Percentiles rank a stretch among this genome's conserved stretches.
These are phyloP conservation scores for Phialophora expanda DNA, from an alignment of 2,329 filamentous ascomycete genomes.

Conservation along the genomic window DNA sequence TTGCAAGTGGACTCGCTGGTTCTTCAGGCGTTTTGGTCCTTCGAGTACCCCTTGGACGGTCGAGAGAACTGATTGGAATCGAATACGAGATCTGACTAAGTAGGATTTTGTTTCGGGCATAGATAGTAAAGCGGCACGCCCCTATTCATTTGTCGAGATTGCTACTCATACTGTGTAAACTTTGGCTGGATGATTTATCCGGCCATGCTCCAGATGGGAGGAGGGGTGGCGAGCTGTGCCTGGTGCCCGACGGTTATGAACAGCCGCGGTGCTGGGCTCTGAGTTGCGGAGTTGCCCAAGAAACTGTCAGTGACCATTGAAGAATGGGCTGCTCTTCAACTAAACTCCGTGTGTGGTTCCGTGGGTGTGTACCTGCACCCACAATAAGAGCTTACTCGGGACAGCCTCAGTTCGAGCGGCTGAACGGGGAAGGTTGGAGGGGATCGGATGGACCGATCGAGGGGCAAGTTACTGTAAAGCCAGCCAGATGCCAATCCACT, in stretches of 20 bases:
- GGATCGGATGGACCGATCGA: not conserved
- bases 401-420: not conserved
- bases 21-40: not conserved
- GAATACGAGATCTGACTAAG: constrained; percentile 1
- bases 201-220: not conserved
- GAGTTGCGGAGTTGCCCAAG: not conserved
- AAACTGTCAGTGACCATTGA: not conserved
- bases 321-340: not conserved
- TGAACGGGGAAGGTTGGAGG: not conserved
- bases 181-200: not conserved
- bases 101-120: not conserved
- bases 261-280: not conserved
- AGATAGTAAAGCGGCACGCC: not conserved
- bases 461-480: not conserved
- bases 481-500: not conserved
- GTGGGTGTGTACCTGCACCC: not conserved
- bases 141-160: not conserved
- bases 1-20: no score
- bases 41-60: not conserved
- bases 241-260: not conserved
- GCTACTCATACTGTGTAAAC: no score
- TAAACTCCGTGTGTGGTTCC: not conserved
- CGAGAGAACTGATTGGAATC: not conserved
- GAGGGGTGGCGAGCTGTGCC: not conserved
- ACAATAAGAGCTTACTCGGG: not conserved